Evolutionary conservation across 2,329 filamentous ascomycete species (phyloP), one percentile per base, ranked within the genome.

Genomic region (Acrocalymma vagum): DNA sequence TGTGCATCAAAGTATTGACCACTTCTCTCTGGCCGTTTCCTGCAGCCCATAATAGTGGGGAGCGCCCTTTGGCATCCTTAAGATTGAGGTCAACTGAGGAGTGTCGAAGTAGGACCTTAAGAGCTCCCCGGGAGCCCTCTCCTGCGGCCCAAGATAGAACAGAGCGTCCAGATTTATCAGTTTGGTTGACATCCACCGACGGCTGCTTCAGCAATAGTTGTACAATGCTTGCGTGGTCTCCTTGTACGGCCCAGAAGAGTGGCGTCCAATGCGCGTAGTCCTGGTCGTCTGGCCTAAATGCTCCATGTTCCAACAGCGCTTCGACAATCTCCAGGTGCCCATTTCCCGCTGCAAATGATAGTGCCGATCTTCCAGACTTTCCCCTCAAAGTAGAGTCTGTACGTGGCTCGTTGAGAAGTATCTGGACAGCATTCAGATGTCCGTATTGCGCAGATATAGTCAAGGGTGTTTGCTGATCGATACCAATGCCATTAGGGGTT

Each of bases 141-240:
- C 57, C 58, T 18, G 65, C 62, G 2, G 67, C 67, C 65, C 64
- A 70, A n/a, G 65, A 69, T 18, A 70, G 29, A 4, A 61, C 54
- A 29, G 63, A 66, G 39, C 67, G 63, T 14, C 64, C 62, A 20
- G 23, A 27, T 36, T 55, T 58, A 36, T 71, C 67, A 5, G 54
- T 45, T 22, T 67, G 60, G 40, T 70, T 69, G 25, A 65, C 31
- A 24, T 66, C 43, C 3, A 68, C 35, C 2, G 45, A 41, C 13
- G 34, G 28, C 14, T 58, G 51, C 10, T 43, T 39, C 9, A 62
- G 27, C n/a, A 72, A 49, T 7, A 37, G 6, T 10, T 47, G 44
- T 22, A 62, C 40, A 9, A 65, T 56, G 3, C 39, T 34, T 22
- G 44, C 17, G 45, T 67, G 41, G 21, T 61, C 64, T 14, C 62